phyloP scores from a whole-genome alignment of 2,329 filamentous ascomycete genomes.

The Aspergillus uvarum region DNA sequence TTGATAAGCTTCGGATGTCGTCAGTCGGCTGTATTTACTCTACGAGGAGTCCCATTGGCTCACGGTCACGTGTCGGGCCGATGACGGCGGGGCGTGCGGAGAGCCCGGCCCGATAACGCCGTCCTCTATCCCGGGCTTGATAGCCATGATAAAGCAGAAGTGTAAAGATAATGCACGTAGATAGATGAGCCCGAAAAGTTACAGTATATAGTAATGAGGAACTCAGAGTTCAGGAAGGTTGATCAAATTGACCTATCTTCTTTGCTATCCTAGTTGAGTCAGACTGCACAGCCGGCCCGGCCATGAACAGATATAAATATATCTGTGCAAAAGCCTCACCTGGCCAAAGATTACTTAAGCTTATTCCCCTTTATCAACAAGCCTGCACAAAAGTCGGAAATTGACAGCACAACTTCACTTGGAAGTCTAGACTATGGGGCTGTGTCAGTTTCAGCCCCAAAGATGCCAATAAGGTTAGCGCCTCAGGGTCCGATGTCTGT shows the following conservation, averaged over 20 bases:
- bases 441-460: neutral
- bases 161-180: neutral
- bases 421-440: neutral
- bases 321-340: too few species aligned
- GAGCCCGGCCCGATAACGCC: constrained; percentile 22
- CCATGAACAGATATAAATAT: too few species aligned
- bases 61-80: constrained; percentile 33
- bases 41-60: neutral
- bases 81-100: constrained; percentile 17
- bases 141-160: neutral
- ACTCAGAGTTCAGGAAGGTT: too few species aligned
- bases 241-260: too few species aligned
- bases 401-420: neutral
- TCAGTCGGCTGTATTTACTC: neutral
- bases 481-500: neutral
- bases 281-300: too few species aligned
- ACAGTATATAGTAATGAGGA: too few species aligned
- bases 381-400: neutral
- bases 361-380: too few species aligned
- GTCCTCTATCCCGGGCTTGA: neutral
- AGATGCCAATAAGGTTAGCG: neutral
- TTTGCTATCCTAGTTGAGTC: too few species aligned
- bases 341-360: too few species aligned
- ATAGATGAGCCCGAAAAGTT: too few species aligned
- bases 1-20: constrained; percentile 5